phyloP scores from a whole-genome alignment of 2,329 filamentous ascomycete genomes.

The Blastomyces silverae region DNA sequence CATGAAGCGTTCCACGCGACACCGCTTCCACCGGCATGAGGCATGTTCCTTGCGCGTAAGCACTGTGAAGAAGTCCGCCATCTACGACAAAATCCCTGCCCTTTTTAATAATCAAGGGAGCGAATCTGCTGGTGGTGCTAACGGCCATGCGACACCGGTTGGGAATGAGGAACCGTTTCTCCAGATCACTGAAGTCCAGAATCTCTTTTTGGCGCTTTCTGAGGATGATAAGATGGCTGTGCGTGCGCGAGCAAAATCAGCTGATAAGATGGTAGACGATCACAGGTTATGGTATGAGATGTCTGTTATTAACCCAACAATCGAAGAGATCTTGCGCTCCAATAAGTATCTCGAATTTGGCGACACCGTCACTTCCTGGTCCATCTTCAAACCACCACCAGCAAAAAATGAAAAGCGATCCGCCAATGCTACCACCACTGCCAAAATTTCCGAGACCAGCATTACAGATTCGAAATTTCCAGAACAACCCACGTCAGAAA shows the following conservation, averaged over 20 bases:
- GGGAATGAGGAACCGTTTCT: conserved; percentile 28
- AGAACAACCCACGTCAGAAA: not conserved
- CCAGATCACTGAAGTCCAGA: conserved; percentile 37
- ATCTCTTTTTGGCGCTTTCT: conserved; percentile 27
- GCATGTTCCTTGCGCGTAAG: not conserved
- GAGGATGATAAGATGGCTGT: conserved; percentile 24
- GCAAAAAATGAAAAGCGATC: conserved; percentile 4
- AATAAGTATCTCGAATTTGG: conserved; percentile 34
- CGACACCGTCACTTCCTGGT: conserved; percentile 18
- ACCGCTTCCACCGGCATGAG: conserved; percentile 23
- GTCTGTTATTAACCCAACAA: conserved; percentile 33
- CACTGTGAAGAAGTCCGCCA: conserved; percentile 11
- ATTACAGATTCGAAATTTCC: not conserved
- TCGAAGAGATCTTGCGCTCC: conserved; percentile 31
- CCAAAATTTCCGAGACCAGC: conserved; percentile 10
- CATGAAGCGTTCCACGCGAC: conserved; percentile 32
- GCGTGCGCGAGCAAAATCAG: conserved; percentile 26
- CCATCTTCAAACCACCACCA: not conserved
- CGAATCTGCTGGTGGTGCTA: conserved; percentile 14
- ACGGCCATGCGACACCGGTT: conserved; percentile 14
- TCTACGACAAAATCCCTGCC: not conserved
- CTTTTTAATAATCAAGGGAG: conserved; percentile 2
- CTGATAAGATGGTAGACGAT: conserved; percentile 29
- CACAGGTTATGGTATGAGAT: conserved; percentile 37
- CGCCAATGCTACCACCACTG: not conserved